These are phyloP conservation scores for Auricularia heimuer DNA, from an alignment of 768 basidiomycete species.

Conservation along the genomic window DNA sequence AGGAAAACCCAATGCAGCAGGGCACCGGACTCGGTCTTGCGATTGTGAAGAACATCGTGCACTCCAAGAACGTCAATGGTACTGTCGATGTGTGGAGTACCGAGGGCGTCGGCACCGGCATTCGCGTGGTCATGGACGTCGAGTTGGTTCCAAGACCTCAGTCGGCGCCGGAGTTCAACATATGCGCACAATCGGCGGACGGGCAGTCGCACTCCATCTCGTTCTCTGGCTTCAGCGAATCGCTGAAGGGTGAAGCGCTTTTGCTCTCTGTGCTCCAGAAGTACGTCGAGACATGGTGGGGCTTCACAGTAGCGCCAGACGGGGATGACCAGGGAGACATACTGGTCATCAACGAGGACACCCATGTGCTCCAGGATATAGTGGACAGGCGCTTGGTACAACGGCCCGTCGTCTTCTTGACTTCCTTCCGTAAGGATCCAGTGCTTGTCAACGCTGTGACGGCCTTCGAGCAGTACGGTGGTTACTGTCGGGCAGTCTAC, in stretches of 20 bases:
- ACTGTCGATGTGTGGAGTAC: slow-evolving; percentile 92
- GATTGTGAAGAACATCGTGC: slow-evolving; percentile 88
- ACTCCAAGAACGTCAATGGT: slow-evolving; percentile 75
- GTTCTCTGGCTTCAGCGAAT: slow-evolving; percentile 59
- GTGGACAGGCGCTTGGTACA: slow-evolving; percentile 45
- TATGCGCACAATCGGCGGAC: slow-evolving; percentile 34
- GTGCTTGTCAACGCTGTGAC: slow-evolving; percentile 49
- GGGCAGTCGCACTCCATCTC: slow-evolving; percentile 43
- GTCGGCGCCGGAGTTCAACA: slow-evolving; percentile 32
- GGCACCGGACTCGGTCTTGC: slow-evolving; percentile 92
- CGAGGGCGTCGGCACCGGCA: slow-evolving; percentile 84
- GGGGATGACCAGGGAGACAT: slow-evolving; percentile 50
- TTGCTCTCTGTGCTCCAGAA: slow-evolving; percentile 48
- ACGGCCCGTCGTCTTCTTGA: slow-evolving; percentile 68
- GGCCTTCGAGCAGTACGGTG: slow-evolving; percentile 71
- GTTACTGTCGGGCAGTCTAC: slow-evolving; percentile 80
- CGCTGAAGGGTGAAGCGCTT: slow-evolving; percentile 57
- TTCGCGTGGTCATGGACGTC: slow-evolving; percentile 75
- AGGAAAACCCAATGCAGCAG: slow-evolving; percentile 88
- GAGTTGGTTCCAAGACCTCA: slow-evolving; percentile 34
- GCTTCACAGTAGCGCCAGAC: slow-evolving; percentile 39
- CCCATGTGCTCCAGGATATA: slow-evolving; percentile 44
- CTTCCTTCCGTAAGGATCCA: slow-evolving; percentile 58
- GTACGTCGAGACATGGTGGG: slow-evolving; percentile 75
- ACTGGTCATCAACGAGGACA: slow-evolving; percentile 73